Percentiles rank a stretch among this genome's conserved stretches.
Conservation (phyloP, 768 basidiomycete species). For the Mycena latifolia region DNA sequence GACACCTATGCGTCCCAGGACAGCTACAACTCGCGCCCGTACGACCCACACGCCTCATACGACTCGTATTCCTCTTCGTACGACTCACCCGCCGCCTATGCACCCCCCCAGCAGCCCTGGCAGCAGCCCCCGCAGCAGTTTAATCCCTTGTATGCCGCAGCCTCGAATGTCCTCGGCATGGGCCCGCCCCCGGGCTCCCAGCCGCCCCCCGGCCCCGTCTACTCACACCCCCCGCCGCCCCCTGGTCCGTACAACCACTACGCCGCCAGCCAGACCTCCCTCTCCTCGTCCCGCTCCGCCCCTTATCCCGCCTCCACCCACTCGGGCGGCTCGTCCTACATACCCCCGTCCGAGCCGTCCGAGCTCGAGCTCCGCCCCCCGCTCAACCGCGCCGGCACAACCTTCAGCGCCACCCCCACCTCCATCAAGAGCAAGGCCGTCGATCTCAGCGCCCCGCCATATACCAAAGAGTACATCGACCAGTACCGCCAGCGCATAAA, state of each 20-base stretch:
- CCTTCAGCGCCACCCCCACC: constrained; percentile 66
- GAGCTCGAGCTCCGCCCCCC: constrained; percentile 72
- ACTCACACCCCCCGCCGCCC: constrained; percentile 39
- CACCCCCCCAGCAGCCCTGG: constrained; percentile 34
- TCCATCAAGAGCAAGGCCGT: constrained; percentile 83
- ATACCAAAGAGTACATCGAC: constrained; percentile 96
- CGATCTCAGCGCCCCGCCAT: constrained; percentile 86
- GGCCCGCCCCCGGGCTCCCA: constrained; percentile 66
- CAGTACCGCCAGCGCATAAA: constrained; percentile 98
- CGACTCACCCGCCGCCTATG: constrained; percentile 35
- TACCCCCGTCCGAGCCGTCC: constrained; percentile 46
- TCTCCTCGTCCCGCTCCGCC: constrained; percentile 48
- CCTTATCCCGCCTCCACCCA: constrained; percentile 41
- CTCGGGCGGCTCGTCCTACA: constrained; percentile 41
- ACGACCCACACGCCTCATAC: constrained; percentile 33
- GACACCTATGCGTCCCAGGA: too few relatives aligned
- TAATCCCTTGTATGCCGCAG: constrained; percentile 77
- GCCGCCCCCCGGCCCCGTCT: constrained; percentile 35
- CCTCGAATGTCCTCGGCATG: constrained; percentile 86
- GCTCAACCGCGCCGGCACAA: constrained; percentile 69
- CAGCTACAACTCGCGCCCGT: constrained; percentile 35
- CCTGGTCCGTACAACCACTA: constrained; percentile 41
- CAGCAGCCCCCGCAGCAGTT: constrained; percentile 54
- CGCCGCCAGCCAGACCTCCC: constrained; percentile 36
- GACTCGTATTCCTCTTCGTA: constrained; percentile 13